Evolutionary conservation across 192 early-diverging fungal genomes (phyloP).

Genomic region (Tieghemiomyces parasiticus): DNA sequence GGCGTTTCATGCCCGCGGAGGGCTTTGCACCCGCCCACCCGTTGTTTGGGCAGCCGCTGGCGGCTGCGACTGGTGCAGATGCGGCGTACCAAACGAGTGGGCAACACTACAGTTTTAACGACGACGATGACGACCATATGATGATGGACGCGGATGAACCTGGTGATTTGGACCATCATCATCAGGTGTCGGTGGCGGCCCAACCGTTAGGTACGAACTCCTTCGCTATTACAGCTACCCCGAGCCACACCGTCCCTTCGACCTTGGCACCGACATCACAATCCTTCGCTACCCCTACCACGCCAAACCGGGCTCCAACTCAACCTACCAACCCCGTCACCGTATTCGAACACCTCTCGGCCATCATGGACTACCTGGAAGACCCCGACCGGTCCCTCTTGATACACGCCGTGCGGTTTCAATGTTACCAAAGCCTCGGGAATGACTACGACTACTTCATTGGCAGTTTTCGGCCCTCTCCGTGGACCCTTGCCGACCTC

Average conservation of each 20-base stretch:
- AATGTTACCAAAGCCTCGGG: neutral
- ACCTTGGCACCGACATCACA: neutral
- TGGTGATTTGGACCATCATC: neutral
- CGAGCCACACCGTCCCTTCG: neutral
- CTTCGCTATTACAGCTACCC: neutral
- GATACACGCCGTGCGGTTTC: neutral
- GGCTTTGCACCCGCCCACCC: neutral
- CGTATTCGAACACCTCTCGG: neutral
- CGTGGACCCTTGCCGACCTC: neutral
- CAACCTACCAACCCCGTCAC: neutral
- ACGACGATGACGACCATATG: neutral
- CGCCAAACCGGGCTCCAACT: neutral
- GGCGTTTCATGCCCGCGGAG: neutral
- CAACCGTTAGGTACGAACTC: neutral
- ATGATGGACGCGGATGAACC: too few species aligned
- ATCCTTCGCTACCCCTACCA: neutral
- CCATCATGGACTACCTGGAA: neutral
- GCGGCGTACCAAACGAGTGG: neutral
- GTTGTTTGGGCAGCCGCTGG: neutral
- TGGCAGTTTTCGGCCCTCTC: neutral
- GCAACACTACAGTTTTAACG: neutral
- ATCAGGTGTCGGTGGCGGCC: neutral
- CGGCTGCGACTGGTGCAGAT: neutral
- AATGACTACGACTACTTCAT: neutral
- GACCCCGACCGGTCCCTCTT: neutral